A percentile compares a stretch with the other conserved stretches of the same genome.
Evolutionary conservation across 352 stramenopile genomes (phyloP).

Genomic region (Globisporangium abappressorium): DNA sequence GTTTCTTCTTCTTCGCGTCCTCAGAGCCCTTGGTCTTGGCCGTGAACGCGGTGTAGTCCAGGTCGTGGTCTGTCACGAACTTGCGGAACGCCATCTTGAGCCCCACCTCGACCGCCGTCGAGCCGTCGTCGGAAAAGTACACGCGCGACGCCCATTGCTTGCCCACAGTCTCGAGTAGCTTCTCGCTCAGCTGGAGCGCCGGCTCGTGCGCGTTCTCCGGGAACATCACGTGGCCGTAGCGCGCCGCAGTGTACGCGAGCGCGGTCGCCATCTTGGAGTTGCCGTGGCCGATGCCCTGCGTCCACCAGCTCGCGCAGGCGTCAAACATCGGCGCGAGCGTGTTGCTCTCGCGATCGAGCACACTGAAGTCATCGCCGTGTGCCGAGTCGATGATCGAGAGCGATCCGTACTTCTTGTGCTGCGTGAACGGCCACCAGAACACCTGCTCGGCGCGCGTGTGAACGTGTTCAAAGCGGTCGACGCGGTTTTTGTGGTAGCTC

Average conservation of each 20-base stretch:
- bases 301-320: conserved; percentile 92
- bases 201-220: conserved; percentile 88
- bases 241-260: conserved; percentile 84
- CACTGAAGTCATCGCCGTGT: conserved; percentile 84
- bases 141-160: conserved; percentile 84
- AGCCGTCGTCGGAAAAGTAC: conserved; percentile 91
- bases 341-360: conserved; percentile 46
- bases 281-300: conserved; percentile 88
- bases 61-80: conserved; percentile 62
- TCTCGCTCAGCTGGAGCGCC: conserved; percentile 73
- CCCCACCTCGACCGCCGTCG: conserved; percentile 88
- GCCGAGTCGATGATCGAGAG: conserved; percentile 89
- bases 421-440: conserved; percentile 94
- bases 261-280: conserved; percentile 87
- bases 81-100: conserved; percentile 92
- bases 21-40: background rate
- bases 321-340: conserved; percentile 78
- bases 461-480: conserved; percentile 58
- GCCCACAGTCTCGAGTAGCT: conserved; percentile 72
- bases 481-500: conserved; percentile 49
- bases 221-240: conserved; percentile 93
- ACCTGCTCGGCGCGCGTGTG: conserved; percentile 57
- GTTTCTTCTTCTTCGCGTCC: conserved; percentile 35
- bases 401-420: conserved; percentile 84
- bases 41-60: conserved; percentile 56